Base-by-base conservation (phyloP, 495 filamentous ascomycete species). In the Trypethelium eluteriae region DNA sequence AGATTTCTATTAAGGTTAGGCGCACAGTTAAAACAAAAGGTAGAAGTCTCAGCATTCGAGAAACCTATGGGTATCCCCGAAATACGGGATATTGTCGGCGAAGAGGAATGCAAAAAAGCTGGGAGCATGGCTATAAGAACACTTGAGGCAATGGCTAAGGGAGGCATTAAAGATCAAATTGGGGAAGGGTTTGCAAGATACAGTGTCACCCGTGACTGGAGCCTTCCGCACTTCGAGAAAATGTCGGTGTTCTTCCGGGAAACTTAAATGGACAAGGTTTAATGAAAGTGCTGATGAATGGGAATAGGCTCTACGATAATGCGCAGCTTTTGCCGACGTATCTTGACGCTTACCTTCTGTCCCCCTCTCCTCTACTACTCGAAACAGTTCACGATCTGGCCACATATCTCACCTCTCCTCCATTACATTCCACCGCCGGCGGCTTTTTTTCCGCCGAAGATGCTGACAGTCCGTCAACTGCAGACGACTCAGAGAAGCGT, bases 161-260 rank as follows among this genome's bases (percentile, higher is more conserved):
- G 94, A 44, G 95, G 90, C 2, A 89, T 98, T 67, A 86, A 92
- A 64, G 94, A 98, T 72, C 94, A 98, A 69, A 86, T 98, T 67
- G 95, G 94, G 2, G 85, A 88, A 72, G 94, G 94, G 3, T 96
- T 98, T 73, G 85, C 92, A 62, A 82, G 94, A 61, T 96, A 96
- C 70, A 95, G 91, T 46, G 88, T 96, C 6, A 98, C 94, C 5
- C 78, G 83, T 36, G 89, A 97, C 75, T 98, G 94, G 94, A 87
- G 84, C 64, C 76, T 98, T 49, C 94, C 94, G 35, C 93, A 96
- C 72, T 98, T 98, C 72, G 94, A 98, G 77, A 98, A 98, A 82
- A 96, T 98, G 91, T 76, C 53, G 67, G 74, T 67, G 12, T 25
- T 39, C 38, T 38, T 14, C 5, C 9, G 12, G n/a, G 12, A 1